Base-by-base conservation (phyloP, 306 rosid genomes). In the Coriaria nepalensis region DNA sequence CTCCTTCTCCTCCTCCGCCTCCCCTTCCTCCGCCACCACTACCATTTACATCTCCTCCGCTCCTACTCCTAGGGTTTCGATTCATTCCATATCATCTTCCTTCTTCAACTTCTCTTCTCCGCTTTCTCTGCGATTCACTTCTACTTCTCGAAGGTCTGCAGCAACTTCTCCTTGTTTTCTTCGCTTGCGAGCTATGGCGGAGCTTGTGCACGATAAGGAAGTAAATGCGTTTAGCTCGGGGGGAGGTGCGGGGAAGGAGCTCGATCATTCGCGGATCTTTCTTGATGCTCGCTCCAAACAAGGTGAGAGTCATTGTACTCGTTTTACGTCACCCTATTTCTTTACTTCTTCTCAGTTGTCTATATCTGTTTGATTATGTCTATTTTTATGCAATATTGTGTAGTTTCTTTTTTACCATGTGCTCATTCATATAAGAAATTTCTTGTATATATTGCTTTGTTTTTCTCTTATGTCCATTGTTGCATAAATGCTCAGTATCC, bases 221-320 rank as follows among this genome's bases (percentile, higher is more conserved):
- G 41, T 35, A 9, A 11, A 45, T 43, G 33, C 39, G 29, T 5
- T 45, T 10, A 5, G 35, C 49, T 49, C 73, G 7, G 45, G 29
- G 6, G 47, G 52, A 7, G 61, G 59, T 20, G 6, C 9, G 4
- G 29, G 48, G 45, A 61, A 53, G 33, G 73, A 49, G 54, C 44
- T 32, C 5, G n/a, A 40, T 37, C 75, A 65, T 35, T 76, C 76
- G 10, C 70, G 68, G 62, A 56, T 60, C 46, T 76, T 76, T 55
- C 72, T 76, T 20, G 49, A 61, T 63, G 70, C 65, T 12, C 44
- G 58, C 42, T 38, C 68, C 10, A 70, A 61, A 62, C 54, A 57
- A 67, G 82, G 82, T 71, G 10, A 13, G 65, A 13, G 65, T 34
- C 10, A 11, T 57, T 49, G 29, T 20, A 20, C 29, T 20, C 29